These are phyloP conservation scores for Epichloe bromicola DNA, from an alignment of 2,329 filamentous ascomycete genomes.

Conservation along the genomic window DNA sequence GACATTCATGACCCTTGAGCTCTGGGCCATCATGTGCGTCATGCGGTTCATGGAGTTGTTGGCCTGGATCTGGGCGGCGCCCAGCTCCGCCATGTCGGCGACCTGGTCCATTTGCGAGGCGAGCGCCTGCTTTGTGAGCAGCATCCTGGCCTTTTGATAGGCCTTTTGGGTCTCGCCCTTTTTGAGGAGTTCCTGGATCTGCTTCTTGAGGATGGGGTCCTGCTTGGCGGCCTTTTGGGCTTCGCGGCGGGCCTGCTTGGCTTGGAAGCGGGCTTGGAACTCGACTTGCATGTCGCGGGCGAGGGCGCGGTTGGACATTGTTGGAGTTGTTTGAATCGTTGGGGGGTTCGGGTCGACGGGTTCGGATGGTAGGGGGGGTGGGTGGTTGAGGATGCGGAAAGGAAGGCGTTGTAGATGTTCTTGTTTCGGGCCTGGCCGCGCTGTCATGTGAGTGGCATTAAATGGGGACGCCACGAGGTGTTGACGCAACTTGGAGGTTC, in stretches of 20 bases:
- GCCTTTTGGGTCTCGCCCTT: conserved; percentile 51
- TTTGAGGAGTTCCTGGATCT: conserved; percentile 51
- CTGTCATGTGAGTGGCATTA: too few species aligned
- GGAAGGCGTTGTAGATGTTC: too few species aligned
- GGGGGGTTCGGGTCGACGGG: too few species aligned
- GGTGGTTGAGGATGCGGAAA: too few species aligned
- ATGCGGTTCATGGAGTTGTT: conserved; percentile 54
- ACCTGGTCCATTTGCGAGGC: conserved; percentile 52
- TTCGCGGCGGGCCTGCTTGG: conserved; percentile 48
- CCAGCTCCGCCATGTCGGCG: conserved; percentile 50
- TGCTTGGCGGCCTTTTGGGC: conserved; percentile 46
- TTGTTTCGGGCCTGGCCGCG: too few species aligned
- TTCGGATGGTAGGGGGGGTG: too few species aligned
- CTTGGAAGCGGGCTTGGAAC: conserved; percentile 50
- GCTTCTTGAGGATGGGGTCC: conserved; percentile 47
- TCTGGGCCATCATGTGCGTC: conserved; percentile 50
- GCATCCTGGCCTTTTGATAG: conserved; percentile 50
- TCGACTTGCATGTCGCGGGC: conserved; percentile 50
- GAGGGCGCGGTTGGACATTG: conserved; percentile 48
- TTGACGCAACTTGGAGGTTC: too few species aligned
- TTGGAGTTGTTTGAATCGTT: too few species aligned
- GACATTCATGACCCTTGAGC: conserved; percentile 42
- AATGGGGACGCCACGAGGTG: too few species aligned
- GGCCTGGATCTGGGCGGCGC: conserved; percentile 47
- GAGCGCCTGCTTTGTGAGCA: conserved; percentile 47